Conservation (phyloP, 345 rosid species). For the Sisymbrium altissimum region DNA sequence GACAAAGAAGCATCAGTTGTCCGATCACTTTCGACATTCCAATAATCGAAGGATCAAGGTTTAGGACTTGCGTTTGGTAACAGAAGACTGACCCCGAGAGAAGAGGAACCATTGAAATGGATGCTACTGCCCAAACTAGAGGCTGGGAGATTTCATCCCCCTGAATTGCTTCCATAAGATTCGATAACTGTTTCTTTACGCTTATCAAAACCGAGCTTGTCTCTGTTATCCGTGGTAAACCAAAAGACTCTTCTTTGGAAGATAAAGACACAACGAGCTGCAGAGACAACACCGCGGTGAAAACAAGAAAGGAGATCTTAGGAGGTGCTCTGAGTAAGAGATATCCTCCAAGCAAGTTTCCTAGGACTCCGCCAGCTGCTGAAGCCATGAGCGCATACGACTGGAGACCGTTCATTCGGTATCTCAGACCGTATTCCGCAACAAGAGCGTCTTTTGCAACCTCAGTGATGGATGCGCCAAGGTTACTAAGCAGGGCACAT, state of each 20-base stretch:
- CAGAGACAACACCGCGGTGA: slow-evolving; percentile 47
- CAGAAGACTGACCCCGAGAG: slow-evolving; percentile 82
- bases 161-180: slow-evolving; percentile 52
- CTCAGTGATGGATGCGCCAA: slow-evolving; percentile 83
- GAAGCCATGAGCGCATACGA: slow-evolving; percentile 86
- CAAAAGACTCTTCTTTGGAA: slow-evolving; percentile 55
- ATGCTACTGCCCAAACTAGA: slow-evolving; percentile 63
- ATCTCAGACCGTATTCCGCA: slow-evolving; percentile 74
- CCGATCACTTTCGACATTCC: slow-evolving; percentile 84
- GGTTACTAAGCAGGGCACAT: slow-evolving; percentile 65
- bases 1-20: slow-evolving; percentile 62
- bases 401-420: slow-evolving; percentile 49
- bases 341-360: slow-evolving; percentile 78
- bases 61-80: slow-evolving; percentile 77
- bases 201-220: slow-evolving; percentile 40
- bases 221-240: slow-evolving; percentile 38
- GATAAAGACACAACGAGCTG: slow-evolving; percentile 56
- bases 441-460: slow-evolving; percentile 90
- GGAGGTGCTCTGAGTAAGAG: slow-evolving; percentile 48
- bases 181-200: slow-evolving; percentile 45
- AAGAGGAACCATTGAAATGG: slow-evolving; percentile 64
- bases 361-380: slow-evolving; percentile 78
- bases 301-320: slow-evolving; percentile 50
- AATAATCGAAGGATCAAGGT: slow-evolving; percentile 60
- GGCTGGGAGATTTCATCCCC: slow-evolving; percentile 57